Percentiles rank a stretch among this genome's conserved stretches.
Evolutionary conservation across 495 filamentous ascomycete genomes (phyloP).

Genomic region (Glonium stellatum): DNA sequence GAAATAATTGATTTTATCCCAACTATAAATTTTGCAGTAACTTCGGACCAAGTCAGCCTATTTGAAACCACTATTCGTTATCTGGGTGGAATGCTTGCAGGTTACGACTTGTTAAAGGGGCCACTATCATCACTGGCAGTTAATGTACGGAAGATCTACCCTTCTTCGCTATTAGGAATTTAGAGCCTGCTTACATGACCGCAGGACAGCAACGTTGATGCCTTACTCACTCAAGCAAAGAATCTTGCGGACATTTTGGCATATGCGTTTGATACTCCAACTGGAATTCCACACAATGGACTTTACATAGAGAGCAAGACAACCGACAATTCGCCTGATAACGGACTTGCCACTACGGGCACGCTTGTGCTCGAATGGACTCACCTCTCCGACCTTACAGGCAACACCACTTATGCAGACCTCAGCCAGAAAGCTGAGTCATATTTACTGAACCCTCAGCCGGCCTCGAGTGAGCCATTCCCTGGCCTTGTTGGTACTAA

Average conservation of each 20-base stretch:
- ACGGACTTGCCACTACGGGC: slow-evolving; percentile 34
- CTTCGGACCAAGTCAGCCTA: slow-evolving; percentile 55
- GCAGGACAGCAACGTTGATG: slow-evolving; percentile 41
- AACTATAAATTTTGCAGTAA: slow-evolving; percentile 60
- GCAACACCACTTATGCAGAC: slow-evolving; percentile 55
- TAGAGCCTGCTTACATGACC: slow-evolving; percentile 30
- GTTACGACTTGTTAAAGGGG: slow-evolving; percentile 72
- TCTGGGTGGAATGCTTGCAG: slow-evolving; percentile 70
- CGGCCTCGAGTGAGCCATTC: slow-evolving; percentile 59
- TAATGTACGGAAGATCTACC: slow-evolving; percentile 20
- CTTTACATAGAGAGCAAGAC: slow-evolving; percentile 44
- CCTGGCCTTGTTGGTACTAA: slow-evolving; percentile 69
- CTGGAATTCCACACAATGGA: slow-evolving; percentile 70
- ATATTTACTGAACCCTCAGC: slow-evolving; percentile 62
- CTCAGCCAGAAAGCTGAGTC: slow-evolving; percentile 64
- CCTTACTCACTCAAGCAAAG: slow-evolving; percentile 58
- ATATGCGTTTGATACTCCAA: slow-evolving; percentile 69
- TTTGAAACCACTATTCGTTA: slow-evolving; percentile 93
- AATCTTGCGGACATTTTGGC: slow-evolving; percentile 65
- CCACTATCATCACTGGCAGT: slow-evolving; percentile 50
- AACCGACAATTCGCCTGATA: slow-evolving; percentile 31
- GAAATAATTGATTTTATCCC: slow-evolving; percentile 63
- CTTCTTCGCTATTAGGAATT: neutral
- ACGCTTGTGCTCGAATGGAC: slow-evolving; percentile 73
- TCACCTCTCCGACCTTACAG: slow-evolving; percentile 69